Evolutionary conservation across 345 rosid species (phyloP), one percentile per base, ranked within the genome.

Genomic region (Camelina neglecta): DNA sequence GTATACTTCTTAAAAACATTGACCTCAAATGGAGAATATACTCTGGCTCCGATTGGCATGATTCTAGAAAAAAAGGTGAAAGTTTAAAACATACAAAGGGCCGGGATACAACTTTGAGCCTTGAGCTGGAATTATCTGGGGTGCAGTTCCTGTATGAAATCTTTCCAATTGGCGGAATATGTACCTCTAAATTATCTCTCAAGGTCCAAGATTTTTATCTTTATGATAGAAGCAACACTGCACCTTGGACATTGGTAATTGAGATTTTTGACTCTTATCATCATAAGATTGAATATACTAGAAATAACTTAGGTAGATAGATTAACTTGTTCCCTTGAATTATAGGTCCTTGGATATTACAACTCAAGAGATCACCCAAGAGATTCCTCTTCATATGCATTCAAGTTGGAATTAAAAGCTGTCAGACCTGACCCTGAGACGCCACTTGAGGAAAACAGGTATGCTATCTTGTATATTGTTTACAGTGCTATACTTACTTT

Each of bases 381-480:
- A 79, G 91, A 87, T 75, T 88, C 94, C 42, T 83, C 90, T 73
- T 88, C 98, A 29, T 84, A 92, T 75, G 94, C 96, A 64, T 79
- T 92, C 72, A 89, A 82, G 86, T 75, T 92, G 82, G 89, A 82
- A 71, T 69, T 95, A 80, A 96, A 90, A 80, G 90, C 93, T 82
- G 96, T 92, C 65, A 89, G 94, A 74, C 99, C 98, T 36, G 89
- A 95, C 77, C 93, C 97, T 76, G 75, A 65, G 60, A 89, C 80
- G 21, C 98, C 99, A 71, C 96, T 95, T 10, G 98, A 95, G 83
- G 99, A 95, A 84, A 89, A 92, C 75, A 78, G 99, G 99, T 92
- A 79, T 72, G 69, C 54, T 23, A 69, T n/a, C 65, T 74, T 29
- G 31, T 29, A 49, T 57, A 60, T 50, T 63, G 18, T 49, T 41